These are phyloP conservation scores for Cyberlindnera americana DNA, from an alignment of 805 yeast genomes.

Conservation along the genomic window DNA sequence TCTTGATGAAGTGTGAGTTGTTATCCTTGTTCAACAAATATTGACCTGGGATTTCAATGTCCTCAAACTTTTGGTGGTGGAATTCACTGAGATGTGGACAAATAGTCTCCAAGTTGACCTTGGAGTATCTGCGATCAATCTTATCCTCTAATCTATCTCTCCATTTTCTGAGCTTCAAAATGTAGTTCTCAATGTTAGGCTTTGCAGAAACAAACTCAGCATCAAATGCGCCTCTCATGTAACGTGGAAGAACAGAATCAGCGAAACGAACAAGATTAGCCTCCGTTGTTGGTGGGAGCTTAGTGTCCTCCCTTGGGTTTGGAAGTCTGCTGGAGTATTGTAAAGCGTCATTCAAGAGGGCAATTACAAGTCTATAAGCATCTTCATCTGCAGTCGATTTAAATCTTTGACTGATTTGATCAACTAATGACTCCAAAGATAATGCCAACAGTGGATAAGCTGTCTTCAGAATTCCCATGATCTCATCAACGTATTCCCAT, in stretches of 20 bases:
- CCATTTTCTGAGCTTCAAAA: constrained; percentile 84
- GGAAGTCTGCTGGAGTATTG: constrained; percentile 84
- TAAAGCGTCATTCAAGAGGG: constrained; percentile 88
- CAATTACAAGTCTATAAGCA: constrained; percentile 89
- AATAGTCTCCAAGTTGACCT: constrained; percentile 79
- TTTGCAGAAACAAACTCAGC: constrained; percentile 82
- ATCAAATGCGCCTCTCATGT: constrained; percentile 85
- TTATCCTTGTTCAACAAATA: constrained; percentile 84
- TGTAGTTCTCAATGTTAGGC: constrained; percentile 86
- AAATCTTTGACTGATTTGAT: constrained; percentile 90
- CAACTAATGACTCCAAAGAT: constrained; percentile 90
- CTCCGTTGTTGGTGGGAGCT: constrained; percentile 87
- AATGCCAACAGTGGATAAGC: constrained; percentile 93
- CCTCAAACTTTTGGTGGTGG: constrained; percentile 98
- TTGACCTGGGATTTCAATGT: constrained; percentile 96
- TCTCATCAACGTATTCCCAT: constrained; percentile 90
- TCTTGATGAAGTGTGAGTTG: constrained; percentile 86
- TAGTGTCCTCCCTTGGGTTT: constrained; percentile 83
- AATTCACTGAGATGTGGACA: constrained; percentile 96
- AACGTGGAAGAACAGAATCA: constrained; percentile 86
- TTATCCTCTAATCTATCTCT: constrained; percentile 88
- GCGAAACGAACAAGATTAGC: constrained; percentile 86
- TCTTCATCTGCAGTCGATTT: constrained; percentile 95
- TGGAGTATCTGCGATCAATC: constrained; percentile 77
- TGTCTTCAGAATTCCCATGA: constrained; percentile 92